These are phyloP conservation scores for Rhodosorus marinus DNA, from an alignment of 23 red algal species.

Conservation along the genomic window DNA sequence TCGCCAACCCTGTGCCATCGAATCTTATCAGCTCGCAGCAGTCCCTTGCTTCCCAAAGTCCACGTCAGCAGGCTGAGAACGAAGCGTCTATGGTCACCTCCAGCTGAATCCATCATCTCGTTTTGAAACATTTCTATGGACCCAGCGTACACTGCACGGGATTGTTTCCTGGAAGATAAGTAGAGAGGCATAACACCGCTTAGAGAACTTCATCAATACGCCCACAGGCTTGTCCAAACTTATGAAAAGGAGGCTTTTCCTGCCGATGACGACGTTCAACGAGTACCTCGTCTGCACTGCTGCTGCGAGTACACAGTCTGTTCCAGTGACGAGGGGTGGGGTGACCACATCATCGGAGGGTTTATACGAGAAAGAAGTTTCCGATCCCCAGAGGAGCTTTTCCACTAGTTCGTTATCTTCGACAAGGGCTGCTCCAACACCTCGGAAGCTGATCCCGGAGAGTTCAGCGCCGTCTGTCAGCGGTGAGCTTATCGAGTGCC, in stretches of 20 bases:
- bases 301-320: constrained; percentile 33
- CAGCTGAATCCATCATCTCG: constrained; percentile 6
- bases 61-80: constrained; percentile 19
- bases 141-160: constrained; percentile 28
- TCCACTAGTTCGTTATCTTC: constrained; percentile 56
- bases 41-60: constrained; percentile 33
- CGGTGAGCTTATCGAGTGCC: constrained; percentile 10
- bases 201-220: neutral
- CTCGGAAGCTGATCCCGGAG: constrained; percentile 25
- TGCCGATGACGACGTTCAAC: no score
- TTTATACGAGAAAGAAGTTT: constrained; percentile 7
- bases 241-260: no score
- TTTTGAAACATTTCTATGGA: constrained; percentile 21
- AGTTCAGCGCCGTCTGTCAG: constrained; percentile 5
- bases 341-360: neutral
- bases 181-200: neutral
- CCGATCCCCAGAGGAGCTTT: constrained; percentile 49
- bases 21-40: constrained; percentile 12
- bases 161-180: neutral
- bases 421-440: constrained; percentile 41
- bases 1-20: constrained; percentile 1
- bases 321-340: constrained; percentile 23
- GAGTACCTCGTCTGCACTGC: constrained; percentile 16
- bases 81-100: constrained; percentile 8
- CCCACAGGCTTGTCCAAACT: no score